A percentile compares a stretch with the other conserved stretches of the same genome.
phyloP scores from a whole-genome alignment of 2,329 filamentous ascomycete species.

The Gaeumannomyces sp. region DNA sequence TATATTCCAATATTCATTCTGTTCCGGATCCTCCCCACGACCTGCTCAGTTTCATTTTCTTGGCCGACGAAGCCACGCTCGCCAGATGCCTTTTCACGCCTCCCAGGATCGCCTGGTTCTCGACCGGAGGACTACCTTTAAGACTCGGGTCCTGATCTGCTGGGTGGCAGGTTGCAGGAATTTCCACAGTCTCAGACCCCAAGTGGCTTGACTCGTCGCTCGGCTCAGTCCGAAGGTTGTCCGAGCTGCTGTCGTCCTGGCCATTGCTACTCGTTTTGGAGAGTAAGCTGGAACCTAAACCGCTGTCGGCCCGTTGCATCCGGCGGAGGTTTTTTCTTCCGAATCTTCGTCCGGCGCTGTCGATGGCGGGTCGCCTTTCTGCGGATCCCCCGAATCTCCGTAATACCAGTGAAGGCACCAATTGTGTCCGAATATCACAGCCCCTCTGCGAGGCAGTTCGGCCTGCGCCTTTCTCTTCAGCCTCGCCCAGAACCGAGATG shows the following conservation, averaged over 20 bases:
- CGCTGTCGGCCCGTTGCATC: not conserved
- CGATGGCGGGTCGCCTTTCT: constrained; percentile 2
- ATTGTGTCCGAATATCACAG: constrained; percentile 5
- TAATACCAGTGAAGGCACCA: constrained; percentile 6
- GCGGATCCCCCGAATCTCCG: not conserved
- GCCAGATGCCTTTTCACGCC: not conserved
- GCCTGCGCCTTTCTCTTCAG: not conserved
- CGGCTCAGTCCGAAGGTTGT: not conserved
- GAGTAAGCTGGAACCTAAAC: not conserved
- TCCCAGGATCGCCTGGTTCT: not conserved
- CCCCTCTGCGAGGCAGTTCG: not conserved
- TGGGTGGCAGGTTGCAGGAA: not conserved
- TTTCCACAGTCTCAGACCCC: not conserved
- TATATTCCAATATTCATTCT: not conserved
- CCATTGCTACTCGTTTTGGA: not conserved
- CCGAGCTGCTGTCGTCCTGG: not conserved
- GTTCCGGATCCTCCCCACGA: not conserved
- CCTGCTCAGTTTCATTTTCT: not conserved
- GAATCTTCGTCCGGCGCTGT: not conserved
- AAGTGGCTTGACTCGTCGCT: not conserved
- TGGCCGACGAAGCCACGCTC: not conserved
- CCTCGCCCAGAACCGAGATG: not conserved
- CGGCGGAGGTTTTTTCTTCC: not conserved
- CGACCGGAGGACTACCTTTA: not conserved
- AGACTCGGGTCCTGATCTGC: not conserved